phyloP scores from a whole-genome alignment of 176 grass and related monocot species.

The Oryza meridionalis region DNA sequence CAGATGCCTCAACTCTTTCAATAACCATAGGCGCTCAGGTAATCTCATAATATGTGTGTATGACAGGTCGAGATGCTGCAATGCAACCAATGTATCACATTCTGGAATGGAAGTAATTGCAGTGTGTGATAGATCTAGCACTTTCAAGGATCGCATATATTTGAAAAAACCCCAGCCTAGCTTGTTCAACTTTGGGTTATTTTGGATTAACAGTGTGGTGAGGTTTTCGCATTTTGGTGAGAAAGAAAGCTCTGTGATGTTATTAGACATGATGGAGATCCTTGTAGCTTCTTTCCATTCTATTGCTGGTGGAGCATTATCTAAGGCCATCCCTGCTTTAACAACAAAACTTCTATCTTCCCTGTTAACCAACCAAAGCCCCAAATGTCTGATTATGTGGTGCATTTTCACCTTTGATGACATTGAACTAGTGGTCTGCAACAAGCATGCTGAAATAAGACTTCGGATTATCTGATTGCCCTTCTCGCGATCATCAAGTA shows the following conservation, averaged over 20 bases:
- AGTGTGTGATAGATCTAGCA: conserved; percentile 83
- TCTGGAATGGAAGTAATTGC: conserved; percentile 59
- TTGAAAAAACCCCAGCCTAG: conserved; percentile 57
- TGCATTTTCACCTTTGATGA: conserved; percentile 74
- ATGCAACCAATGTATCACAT: conserved; percentile 44
- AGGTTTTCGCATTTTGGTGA: conserved; percentile 56
- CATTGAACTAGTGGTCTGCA: conserved; percentile 52
- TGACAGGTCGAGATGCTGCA: conserved; percentile 69
- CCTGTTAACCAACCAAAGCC: conserved; percentile 40
- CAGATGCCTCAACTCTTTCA: conserved; percentile 72
- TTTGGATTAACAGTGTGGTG: conserved; percentile 67
- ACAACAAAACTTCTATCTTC: conserved; percentile 51
- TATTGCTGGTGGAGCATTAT: conserved; percentile 44
- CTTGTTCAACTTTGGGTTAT: conserved; percentile 64
- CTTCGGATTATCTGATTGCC: conserved; percentile 52
- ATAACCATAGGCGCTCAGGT: conserved; percentile 55
- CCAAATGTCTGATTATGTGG: conserved; percentile 56
- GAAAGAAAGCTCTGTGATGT: conserved; percentile 54
- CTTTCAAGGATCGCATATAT: conserved; percentile 61
- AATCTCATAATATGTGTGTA: conserved; percentile 58
- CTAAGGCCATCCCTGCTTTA: conserved; percentile 52
- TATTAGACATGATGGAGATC: conserved; percentile 84
- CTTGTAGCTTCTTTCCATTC: conserved; percentile 43
- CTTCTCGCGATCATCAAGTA: conserved; percentile 11
- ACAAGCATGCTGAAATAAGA: conserved; percentile 59